Base-by-base conservation (phyloP, 2,329 filamentous ascomycete genomes). In the Dissoconium aciculare region DNA sequence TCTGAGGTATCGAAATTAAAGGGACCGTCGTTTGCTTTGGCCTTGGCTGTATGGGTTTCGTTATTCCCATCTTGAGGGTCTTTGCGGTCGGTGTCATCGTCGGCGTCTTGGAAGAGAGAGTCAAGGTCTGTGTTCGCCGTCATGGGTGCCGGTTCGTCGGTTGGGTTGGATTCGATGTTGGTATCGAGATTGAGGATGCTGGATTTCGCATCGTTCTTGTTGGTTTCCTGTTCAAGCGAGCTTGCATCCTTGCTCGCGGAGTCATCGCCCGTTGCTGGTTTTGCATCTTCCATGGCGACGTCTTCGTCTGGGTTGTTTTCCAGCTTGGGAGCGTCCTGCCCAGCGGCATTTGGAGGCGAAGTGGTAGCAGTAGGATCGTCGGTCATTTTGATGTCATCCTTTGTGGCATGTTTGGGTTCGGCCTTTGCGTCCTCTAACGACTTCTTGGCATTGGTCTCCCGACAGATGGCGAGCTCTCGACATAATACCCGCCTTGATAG, bases 81-180 rank as follows among this genome's bases (percentile, higher is more conserved):
- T 15, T 23, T 23, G 8, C 24, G 35, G 5, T 28, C 33, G 8
- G 19, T 26, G 4, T 19, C 31, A 12, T 27, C 31, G 13, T 17
- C 27, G 10, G 30, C 28, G 15, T 32, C 31, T 17, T 36, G 36
- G 45, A 55, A 54, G 17, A 54, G 45, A 5, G 48, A 52, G 35
- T 55, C 51, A 9, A 54, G 46, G 28, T 54, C 52, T 16, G 39
- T 44, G 34, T 45, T 47, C 15, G 42, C 42, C 11, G 46, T 49
- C 34, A 45, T 40, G 8, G 44, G 48, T 17, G 37, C 32, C 24
- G 40, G 41, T n/a, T 46, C 43, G 10, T 44, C 42, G 17, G 12
- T 25, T 25, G 27, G 14, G 15, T n/a, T 26, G 12, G 27, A 30
- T 32, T 31, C 26, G 15, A 21, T 34, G 27, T 23, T 23, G 19